These are phyloP conservation scores for Trypanosoma melophagium DNA, from an alignment of 208 protist genomes.

Conservation along the genomic window DNA sequence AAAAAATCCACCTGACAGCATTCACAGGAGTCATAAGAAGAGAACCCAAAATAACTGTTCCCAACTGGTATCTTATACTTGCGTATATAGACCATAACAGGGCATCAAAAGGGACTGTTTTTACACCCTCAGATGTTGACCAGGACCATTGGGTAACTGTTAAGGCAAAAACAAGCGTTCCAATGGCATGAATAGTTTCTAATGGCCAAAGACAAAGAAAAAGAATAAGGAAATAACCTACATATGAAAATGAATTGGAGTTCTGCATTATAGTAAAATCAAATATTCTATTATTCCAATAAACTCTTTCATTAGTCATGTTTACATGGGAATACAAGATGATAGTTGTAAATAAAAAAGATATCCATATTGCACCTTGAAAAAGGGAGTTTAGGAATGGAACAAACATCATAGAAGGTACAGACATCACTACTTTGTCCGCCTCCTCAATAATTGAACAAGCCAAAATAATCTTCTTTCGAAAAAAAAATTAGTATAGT, in stretches of 20 bases:
- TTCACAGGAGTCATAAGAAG: conserved; percentile 83
- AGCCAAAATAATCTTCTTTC: conserved; percentile 41
- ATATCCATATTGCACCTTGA: conserved; percentile 34
- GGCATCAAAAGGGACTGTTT: conserved; percentile 12
- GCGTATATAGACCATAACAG: conserved; percentile 23
- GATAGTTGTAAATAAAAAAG: conserved; percentile 34
- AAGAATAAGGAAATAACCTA: conserved; percentile 40
- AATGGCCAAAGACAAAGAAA: conserved; percentile 33
- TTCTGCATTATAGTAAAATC: background rate
- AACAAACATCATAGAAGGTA: conserved; percentile 58
- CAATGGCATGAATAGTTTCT: conserved; percentile 47
- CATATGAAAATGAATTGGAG: background rate
- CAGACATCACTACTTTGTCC: conserved; percentile 29
- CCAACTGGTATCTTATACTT: conserved; percentile 71
- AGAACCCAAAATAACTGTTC: conserved; percentile 77
- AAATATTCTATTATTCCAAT: background rate
- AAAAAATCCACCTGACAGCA: conserved; percentile 53
- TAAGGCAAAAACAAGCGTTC: conserved; percentile 52
- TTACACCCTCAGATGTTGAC: conserved; percentile 36
- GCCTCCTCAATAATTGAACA: conserved; percentile 71
- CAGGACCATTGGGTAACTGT: conserved; percentile 70
- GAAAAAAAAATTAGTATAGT: conserved; percentile 42
- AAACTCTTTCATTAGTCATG: background rate
- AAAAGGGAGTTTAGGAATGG: conserved; percentile 37
- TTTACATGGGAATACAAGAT: conserved; percentile 9